Conservation (phyloP, 495 filamentous ascomycete species). For the Copromyces sp. region DNA sequence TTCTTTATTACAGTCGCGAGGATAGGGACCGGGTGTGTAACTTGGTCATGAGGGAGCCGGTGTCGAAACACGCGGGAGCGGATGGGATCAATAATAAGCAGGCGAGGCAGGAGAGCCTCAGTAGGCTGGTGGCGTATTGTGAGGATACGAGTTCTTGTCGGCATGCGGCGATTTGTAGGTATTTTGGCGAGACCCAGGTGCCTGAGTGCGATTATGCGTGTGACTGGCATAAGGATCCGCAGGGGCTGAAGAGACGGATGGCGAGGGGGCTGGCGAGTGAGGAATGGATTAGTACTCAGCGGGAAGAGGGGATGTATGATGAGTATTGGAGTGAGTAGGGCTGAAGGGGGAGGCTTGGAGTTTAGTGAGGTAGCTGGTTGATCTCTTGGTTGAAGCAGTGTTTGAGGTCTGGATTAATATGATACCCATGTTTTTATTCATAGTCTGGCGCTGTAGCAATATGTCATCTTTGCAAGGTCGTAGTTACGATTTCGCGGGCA, state of each 20-base stretch:
- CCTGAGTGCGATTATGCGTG: slow-evolving; percentile 75
- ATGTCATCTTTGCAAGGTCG: neutral
- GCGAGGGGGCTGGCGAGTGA: slow-evolving; percentile 52
- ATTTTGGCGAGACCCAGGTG: slow-evolving; percentile 62
- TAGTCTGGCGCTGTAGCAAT: neutral
- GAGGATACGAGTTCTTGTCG: slow-evolving; percentile 64
- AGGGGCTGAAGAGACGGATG: slow-evolving; percentile 53
- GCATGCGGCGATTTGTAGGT: slow-evolving; percentile 65
- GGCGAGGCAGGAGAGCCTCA: slow-evolving; percentile 36
- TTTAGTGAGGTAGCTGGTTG: neutral
- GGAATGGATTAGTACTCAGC: slow-evolving; percentile 65
- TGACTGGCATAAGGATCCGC: slow-evolving; percentile 75
- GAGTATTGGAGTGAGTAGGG: slow-evolving; percentile 23
- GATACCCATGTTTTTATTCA: neutral
- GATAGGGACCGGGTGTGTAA: slow-evolving; percentile 68
- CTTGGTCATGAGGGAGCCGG: slow-evolving; percentile 36
- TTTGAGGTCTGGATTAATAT: neutral
- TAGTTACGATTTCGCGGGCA: neutral
- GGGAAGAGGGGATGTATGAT: slow-evolving; percentile 46
- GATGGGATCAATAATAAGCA: slow-evolving; percentile 8
- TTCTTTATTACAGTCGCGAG: slow-evolving; percentile 79
- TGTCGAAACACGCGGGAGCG: slow-evolving; percentile 24
- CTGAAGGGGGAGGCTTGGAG: neutral
- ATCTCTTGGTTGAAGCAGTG: neutral
- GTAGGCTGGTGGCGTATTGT: slow-evolving; percentile 66